Base-by-base conservation (phyloP, 2,329 filamentous ascomycete species). In the Fusarium continuum region DNA sequence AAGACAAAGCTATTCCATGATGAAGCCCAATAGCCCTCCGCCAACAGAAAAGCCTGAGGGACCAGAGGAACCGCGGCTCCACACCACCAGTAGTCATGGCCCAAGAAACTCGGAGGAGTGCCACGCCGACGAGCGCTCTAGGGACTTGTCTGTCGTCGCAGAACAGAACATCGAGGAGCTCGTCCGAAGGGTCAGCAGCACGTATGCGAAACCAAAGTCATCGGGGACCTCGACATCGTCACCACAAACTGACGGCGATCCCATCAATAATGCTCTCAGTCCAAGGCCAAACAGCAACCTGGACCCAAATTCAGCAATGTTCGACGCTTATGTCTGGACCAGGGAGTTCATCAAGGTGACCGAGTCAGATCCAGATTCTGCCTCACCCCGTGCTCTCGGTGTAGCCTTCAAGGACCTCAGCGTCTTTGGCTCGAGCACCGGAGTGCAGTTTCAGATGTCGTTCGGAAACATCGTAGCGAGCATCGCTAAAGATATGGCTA, bases 401-500 rank as follows among this genome's bases (percentile, higher is more conserved):
- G 32, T 40, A 40, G 70, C 68, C 1, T 72, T 72, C 23, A 55
- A 41, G 22, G 60, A 62, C 31, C 55, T 72, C n/a, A 62, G 47
- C 9, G 68, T 68, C 20, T 67, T 56, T 25, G 70, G 70, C 1
- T 70, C 65, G 20, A 65, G 60, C 14, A 59, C 67, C 1, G 63
- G 61, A 2, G 64, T 67, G 1, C 67, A 64, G 13, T 70, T 65
- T 31, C 70, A 72, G 39, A 68, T 70, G 38, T 67, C 59, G 3
- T 47, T 68, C 1, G 69, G 63, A 3, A 72, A 65, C 23, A 31
- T 67, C n/a, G 55, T 60, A 10, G 51, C 59, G 17, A 52, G 56
- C 22, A 28, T 16, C 13, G 8, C 10, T 3, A 29, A 49, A 34
- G 22, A 19, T 50, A 2, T 26, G 52, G 8, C 81, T 93, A 25